A percentile compares a stretch with the other conserved stretches of the same genome.
These are phyloP conservation scores for Pleurotus tuoliensis DNA, from an alignment of 768 basidiomycete species.

Conservation along the genomic window DNA sequence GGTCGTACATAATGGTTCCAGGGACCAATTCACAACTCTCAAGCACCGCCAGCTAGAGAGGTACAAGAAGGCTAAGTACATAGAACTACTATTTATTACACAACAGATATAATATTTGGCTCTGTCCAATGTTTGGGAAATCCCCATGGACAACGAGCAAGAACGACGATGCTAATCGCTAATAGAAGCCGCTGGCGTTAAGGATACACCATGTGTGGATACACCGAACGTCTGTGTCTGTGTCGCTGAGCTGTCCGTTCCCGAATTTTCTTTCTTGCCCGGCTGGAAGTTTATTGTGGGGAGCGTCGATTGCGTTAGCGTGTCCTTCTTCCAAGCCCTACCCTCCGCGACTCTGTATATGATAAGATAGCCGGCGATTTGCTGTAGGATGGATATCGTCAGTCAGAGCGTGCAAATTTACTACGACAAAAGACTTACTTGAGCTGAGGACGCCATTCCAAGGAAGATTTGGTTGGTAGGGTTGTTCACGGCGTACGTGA, in stretches of 20 bases:
- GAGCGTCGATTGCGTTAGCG: conserved; percentile 16
- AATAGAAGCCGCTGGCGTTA: too few species aligned
- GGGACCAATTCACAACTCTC: background rate
- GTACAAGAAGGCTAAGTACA: background rate
- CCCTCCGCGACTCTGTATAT: conserved; percentile 45
- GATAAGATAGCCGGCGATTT: conserved; percentile 44
- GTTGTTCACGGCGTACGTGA: conserved; percentile 35
- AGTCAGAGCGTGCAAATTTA: background rate
- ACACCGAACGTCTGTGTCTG: background rate
- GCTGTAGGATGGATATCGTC: conserved; percentile 19
- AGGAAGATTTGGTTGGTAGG: conserved; percentile 39
- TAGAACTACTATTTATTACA: background rate
- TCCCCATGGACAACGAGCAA: too few species aligned
- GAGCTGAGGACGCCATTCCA: conserved; percentile 26
- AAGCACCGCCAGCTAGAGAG: background rate
- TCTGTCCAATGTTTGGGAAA: too few species aligned
- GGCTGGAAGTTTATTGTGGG: conserved; percentile 15
- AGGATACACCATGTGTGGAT: too few species aligned
- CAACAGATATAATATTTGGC: too few species aligned
- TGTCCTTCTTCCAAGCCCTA: conserved; percentile 34
- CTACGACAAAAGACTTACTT: conserved; percentile 21
- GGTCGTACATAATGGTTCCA: background rate
- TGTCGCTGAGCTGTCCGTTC: background rate
- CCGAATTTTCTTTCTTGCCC: conserved; percentile 1
- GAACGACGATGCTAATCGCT: too few species aligned